Conservation (phyloP, 225 moss, liverwort and hornwort species). For the Polytrichum formosum region DNA sequence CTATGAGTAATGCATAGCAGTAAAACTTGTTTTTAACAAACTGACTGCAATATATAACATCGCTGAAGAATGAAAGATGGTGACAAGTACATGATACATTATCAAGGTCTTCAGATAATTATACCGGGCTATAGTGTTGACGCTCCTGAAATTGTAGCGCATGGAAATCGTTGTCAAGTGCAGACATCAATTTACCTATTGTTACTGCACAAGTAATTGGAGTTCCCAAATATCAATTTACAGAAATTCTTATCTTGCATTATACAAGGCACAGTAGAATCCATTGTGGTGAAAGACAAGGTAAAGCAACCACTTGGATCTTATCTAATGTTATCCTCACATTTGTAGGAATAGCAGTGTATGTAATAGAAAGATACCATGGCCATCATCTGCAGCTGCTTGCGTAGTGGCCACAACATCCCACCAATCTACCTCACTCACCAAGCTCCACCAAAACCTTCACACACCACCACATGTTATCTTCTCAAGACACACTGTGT, state of each 20-base stretch:
- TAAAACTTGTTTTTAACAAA: too few relatives aligned
- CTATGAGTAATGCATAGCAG: too few relatives aligned
- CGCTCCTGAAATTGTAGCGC: constrained; percentile 66
- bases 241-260: too few relatives aligned
- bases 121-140: constrained; percentile 75
- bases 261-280: too few relatives aligned
- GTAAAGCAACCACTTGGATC: too few relatives aligned
- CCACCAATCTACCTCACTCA: constrained; percentile 95
- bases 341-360: too few relatives aligned
- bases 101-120: constrained; percentile 4
- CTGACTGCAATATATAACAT: not conserved
- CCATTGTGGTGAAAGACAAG: too few relatives aligned
- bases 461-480: not conserved
- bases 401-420: constrained; percentile 82
- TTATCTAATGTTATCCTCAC: too few relatives aligned
- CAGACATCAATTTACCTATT: constrained; percentile 76
- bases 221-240: too few relatives aligned
- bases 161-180: constrained; percentile 92
- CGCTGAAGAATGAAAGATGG: not conserved
- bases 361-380: constrained; percentile 37
- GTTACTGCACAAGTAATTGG: constrained; percentile 51
- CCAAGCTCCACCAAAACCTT: constrained; percentile 99
- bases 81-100: not conserved
- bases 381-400: constrained; percentile 72
- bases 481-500: not conserved